Base-by-base conservation (phyloP, 768 basidiomycete species). In the Pisolithus marmoratus region DNA sequence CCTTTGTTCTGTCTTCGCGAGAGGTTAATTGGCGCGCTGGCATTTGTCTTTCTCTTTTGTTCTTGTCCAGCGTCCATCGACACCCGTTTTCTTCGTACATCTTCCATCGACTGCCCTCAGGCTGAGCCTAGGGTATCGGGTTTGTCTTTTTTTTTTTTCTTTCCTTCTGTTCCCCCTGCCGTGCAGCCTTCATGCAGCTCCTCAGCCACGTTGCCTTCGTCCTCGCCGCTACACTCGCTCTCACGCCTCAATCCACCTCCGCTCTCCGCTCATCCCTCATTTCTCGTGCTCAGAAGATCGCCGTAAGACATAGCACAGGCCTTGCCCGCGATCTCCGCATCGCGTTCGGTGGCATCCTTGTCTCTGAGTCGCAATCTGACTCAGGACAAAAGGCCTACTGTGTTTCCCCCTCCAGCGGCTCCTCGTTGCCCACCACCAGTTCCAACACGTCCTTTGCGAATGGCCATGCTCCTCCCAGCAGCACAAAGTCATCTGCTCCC, bases 241-340 rank as follows among this genome's bases (percentile, higher is more conserved):
- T 64, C 59, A 64, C 54, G 58, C 65, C 56, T 52, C 50, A 50
- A 48, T 57, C 59, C 7, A 58, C 52, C 41, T 54, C 6, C 26
- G 26, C 26, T 7, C 7, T 26, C 27, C 63, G 55, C 54, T 52
- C 42, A 26, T 64, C 47, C 54, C 76, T 60, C 68, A 69, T 58
- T 69, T 76, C 59, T 46, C 73, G 68, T 29, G 73, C 77, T 29
- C 85, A 85, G 61, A 72, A 70, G 26, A 70, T 73, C 52, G 84
- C 85, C 27, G 63, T 77, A 41, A 76, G 72, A 51, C 80, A 79
- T 51, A 87, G 84, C 38, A 76, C 78, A 44, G 76, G 67, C 50
- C 72, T 90, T 26, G 84, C 86, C 17, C 76, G 75, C 50, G 88
- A 90, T 65, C 73, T 90, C 51, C 83, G 86, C 26, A 60, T 82